These are phyloP conservation scores for Mycosphaerella sp. DNA, from an alignment of 2,329 filamentous ascomycete species.

Conservation along the genomic window DNA sequence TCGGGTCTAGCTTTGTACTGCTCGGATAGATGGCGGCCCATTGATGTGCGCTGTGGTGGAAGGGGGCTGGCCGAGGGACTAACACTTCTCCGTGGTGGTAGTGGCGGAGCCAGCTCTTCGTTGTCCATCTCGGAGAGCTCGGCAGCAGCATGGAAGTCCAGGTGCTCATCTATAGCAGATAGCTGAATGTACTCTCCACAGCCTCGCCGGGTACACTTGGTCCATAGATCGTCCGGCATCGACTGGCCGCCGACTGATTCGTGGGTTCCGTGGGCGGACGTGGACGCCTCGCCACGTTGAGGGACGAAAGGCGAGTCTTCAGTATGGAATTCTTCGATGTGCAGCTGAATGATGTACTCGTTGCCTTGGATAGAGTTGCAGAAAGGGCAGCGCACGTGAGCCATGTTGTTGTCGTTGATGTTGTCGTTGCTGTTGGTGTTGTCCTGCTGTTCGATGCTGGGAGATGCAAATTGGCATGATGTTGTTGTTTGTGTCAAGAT, in stretches of 20 bases:
- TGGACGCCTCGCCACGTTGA: neutral
- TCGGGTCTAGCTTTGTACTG: slow-evolving; percentile 9
- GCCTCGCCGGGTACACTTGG: slow-evolving; percentile 39
- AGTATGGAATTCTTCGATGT: slow-evolving; percentile 33
- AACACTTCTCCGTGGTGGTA: slow-evolving; percentile 17
- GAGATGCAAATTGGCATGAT: slow-evolving; percentile 6
- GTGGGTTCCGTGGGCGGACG: neutral
- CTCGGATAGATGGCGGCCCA: neutral
- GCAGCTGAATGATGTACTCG: slow-evolving; percentile 27
- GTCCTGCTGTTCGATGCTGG: neutral
- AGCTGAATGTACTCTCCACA: slow-evolving; percentile 42
- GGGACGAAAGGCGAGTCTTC: slow-evolving; percentile 27
- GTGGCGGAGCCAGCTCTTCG: slow-evolving; percentile 22
- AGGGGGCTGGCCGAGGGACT: neutral
- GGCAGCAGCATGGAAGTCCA: slow-evolving; percentile 38
- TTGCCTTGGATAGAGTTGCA: slow-evolving; percentile 27
- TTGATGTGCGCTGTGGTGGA: neutral
- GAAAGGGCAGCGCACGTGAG: slow-evolving; percentile 26
- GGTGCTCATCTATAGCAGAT: slow-evolving; percentile 42
- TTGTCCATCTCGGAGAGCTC: slow-evolving; percentile 37
- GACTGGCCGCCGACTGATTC: slow-evolving; percentile 6
- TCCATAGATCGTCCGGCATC: slow-evolving; percentile 25
- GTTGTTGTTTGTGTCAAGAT: neutral
- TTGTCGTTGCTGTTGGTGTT: neutral
- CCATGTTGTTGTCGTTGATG: slow-evolving; percentile 19